phyloP scores from a whole-genome alignment of 2,329 filamentous ascomycete genomes.

The Chaetomiaceae sp. region DNA sequence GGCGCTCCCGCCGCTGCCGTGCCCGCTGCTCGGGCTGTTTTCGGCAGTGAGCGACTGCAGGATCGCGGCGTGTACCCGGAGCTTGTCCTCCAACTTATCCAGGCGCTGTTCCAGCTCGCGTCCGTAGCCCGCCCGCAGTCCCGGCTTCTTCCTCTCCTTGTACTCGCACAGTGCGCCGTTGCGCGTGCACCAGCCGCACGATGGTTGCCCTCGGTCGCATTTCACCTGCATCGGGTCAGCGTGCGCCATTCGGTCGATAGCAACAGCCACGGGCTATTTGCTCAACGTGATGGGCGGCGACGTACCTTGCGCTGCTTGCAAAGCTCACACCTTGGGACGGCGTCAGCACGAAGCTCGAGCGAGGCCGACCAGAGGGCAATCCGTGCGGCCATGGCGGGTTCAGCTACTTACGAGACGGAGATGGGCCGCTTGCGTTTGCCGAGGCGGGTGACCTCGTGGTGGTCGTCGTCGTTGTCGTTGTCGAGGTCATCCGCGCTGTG shows the following conservation, averaged over 20 bases:
- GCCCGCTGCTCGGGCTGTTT: constrained; percentile 31
- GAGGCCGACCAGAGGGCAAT: no score
- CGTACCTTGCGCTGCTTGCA: constrained; percentile 76
- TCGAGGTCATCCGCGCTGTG: constrained; percentile 43
- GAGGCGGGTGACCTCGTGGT: constrained; percentile 38
- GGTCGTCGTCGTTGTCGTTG: constrained; percentile 41
- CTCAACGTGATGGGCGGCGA: neutral
- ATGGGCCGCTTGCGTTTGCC: constrained; percentile 58
- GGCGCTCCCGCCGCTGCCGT: constrained; percentile 12
- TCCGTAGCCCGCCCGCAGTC: constrained; percentile 63
- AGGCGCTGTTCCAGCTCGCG: constrained; percentile 69
- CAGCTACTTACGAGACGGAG: constrained; percentile 53
- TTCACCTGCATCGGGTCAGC: constrained; percentile 50
- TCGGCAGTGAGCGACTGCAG: constrained; percentile 51
- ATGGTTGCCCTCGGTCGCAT: constrained; percentile 71
- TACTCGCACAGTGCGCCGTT: constrained; percentile 63
- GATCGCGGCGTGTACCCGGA: constrained; percentile 62
- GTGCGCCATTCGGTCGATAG: neutral
- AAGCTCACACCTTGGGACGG: constrained; percentile 59
- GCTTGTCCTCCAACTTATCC: constrained; percentile 63
- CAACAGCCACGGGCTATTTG: neutral
- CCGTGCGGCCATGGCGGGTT: no score
- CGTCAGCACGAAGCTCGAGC: constrained; percentile 11
- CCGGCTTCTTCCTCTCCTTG: constrained; percentile 65
- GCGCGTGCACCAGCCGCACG: constrained; percentile 63